Percentiles rank a stretch among this genome's conserved stretches.
These are phyloP conservation scores for Calocera viscosa DNA, from an alignment of 768 basidiomycete genomes.

Conservation along the genomic window DNA sequence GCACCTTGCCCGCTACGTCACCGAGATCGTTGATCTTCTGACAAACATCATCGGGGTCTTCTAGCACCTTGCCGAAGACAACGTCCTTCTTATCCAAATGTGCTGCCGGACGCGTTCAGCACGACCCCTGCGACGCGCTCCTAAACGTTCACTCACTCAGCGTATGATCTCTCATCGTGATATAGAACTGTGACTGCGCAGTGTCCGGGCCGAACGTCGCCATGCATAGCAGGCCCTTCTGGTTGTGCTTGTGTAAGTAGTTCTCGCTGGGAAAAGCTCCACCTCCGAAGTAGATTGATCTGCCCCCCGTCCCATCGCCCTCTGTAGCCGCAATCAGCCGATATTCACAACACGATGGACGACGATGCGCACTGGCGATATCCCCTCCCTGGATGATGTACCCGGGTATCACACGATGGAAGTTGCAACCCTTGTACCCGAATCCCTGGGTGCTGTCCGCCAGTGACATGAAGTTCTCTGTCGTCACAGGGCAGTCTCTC, in stretches of 20 bases:
- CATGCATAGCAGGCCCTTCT: not conserved
- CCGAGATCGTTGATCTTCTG: slow-evolving; percentile 7
- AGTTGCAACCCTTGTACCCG: slow-evolving; percentile 1
- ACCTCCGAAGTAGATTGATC: slow-evolving; percentile 3
- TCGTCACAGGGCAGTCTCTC: slow-evolving; percentile 3
- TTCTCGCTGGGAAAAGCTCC: slow-evolving; percentile 6
- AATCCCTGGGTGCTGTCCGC: not conserved
- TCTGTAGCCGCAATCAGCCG: not conserved
- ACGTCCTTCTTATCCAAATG: slow-evolving; percentile 5
- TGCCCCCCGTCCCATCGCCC: not conserved
- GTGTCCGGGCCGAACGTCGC: slow-evolving; percentile 4
- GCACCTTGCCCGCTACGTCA: not conserved
- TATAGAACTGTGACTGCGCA: slow-evolving; percentile 1
- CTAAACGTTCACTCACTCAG: slow-evolving; percentile 1
- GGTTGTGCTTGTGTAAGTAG: slow-evolving; percentile 8
- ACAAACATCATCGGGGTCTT: slow-evolving; percentile 3
- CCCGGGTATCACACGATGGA: not conserved
- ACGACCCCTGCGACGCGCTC: not conserved
- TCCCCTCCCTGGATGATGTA: slow-evolving; percentile 4
- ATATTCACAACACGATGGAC: not conserved
- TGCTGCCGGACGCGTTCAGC: not conserved
- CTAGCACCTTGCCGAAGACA: slow-evolving; percentile 7
- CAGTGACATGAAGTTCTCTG: slow-evolving; percentile 4
- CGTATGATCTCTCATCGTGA: slow-evolving; percentile 1
- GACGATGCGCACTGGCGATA: not conserved